These are phyloP conservation scores for Aspergillus brunneoviolaceus DNA, from an alignment of 2,329 filamentous ascomycete species.

Conservation along the genomic window DNA sequence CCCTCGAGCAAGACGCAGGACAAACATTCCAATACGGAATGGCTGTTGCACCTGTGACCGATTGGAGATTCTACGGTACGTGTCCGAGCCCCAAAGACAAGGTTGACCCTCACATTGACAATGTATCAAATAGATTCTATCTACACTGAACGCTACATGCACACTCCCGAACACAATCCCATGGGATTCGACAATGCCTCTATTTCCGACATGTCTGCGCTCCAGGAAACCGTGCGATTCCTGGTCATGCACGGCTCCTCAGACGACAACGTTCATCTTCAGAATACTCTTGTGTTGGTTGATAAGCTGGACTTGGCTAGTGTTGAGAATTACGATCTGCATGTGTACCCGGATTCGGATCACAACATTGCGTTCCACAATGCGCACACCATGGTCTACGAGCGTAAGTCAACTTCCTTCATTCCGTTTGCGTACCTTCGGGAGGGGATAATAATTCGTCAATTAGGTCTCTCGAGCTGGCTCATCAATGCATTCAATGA, in stretches of 20 bases:
- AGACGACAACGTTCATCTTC: conserved; percentile 97
- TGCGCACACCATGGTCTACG: conserved; percentile 85
- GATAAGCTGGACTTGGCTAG: conserved; percentile 79
- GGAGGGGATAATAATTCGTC: neutral
- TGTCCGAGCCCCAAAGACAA: neutral
- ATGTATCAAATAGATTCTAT: conserved; percentile 30
- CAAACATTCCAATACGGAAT: conserved; percentile 93
- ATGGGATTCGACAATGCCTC: conserved; percentile 73
- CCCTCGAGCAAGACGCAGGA: conserved; percentile 85
- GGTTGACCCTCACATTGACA: neutral
- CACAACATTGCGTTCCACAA: conserved; percentile 95
- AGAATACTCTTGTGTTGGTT: conserved; percentile 84
- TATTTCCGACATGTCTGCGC: conserved; percentile 70
- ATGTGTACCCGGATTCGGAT: conserved; percentile 94
- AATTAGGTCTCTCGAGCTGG: conserved; percentile 64
- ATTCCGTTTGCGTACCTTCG: neutral
- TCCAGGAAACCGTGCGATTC: conserved; percentile 78
- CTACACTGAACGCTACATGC: conserved; percentile 75
- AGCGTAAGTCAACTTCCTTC: conserved; percentile 62
- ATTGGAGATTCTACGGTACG: conserved; percentile 85
- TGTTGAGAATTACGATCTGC: conserved; percentile 92
- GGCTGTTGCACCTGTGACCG: conserved; percentile 97
- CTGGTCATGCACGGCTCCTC: conserved; percentile 94
- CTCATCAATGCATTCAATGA: conserved; percentile 97
- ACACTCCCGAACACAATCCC: conserved; percentile 79